Percentiles rank a stretch among this genome's conserved stretches.
Evolutionary conservation across 2,329 filamentous ascomycete genomes (phyloP).

Genomic region (Trichophyton equinum): DNA sequence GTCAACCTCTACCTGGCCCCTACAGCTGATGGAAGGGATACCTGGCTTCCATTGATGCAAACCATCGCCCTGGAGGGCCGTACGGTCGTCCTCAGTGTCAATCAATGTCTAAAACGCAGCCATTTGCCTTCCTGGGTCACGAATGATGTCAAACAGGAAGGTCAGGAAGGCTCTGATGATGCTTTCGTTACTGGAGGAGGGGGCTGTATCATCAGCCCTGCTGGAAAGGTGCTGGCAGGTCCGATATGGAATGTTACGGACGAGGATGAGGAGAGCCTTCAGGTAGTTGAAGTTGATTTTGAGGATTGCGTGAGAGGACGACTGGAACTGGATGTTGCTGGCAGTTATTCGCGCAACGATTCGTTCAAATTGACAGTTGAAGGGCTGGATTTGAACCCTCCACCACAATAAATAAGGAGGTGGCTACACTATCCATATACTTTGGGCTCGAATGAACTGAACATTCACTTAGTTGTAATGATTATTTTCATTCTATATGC

Average conservation of each 20-base stretch:
- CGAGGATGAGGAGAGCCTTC: conserved; percentile 46
- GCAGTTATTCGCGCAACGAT: conserved; percentile 69
- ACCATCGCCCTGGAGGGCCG: conserved; percentile 71
- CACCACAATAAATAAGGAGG: conserved; percentile 26
- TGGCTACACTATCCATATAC: not conserved
- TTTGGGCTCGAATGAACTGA: not conserved
- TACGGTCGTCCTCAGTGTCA: conserved; percentile 73
- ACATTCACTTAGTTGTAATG: not conserved
- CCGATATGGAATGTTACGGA: conserved; percentile 62
- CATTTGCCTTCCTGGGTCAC: conserved; percentile 48
- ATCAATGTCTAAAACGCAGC: conserved; percentile 59
- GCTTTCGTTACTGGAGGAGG: conserved; percentile 61
- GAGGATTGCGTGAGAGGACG: conserved; percentile 75
- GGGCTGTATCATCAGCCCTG: conserved; percentile 66
- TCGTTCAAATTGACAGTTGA: conserved; percentile 48
- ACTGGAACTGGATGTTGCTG: conserved; percentile 71
- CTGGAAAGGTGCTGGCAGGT: conserved; percentile 65
- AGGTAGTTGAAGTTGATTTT: conserved; percentile 66
- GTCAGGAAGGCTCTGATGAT: conserved; percentile 16
- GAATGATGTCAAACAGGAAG: not conserved
- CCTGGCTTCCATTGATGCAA: conserved; percentile 71
- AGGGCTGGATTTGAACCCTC: conserved; percentile 47
- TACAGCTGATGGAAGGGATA: conserved; percentile 71
- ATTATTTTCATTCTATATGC: conserved; percentile 2
- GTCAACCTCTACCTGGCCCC: conserved; percentile 85